phyloP scores from a whole-genome alignment of 139 green algal genomes.

The Coccomyxa sp. region DNA sequence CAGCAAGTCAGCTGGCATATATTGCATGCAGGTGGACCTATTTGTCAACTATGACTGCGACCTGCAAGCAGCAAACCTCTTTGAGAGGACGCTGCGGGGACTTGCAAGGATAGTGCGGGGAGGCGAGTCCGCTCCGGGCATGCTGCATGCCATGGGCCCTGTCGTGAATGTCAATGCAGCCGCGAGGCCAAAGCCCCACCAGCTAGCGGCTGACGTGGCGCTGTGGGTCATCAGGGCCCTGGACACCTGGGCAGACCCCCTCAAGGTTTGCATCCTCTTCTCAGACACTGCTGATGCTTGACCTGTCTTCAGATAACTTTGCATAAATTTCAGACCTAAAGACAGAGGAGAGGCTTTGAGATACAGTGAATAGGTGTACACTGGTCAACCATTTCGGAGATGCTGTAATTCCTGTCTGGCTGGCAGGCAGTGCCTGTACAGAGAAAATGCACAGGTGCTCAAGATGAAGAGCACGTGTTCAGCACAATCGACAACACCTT shows the following conservation, averaged over 20 bases:
- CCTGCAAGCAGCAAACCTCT: constrained; percentile 74
- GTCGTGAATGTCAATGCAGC: neutral
- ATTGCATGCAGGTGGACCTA: constrained; percentile 84
- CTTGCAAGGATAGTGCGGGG: neutral
- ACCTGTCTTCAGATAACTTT: too few species aligned
- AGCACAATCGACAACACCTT: too few species aligned
- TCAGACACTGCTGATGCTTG: too few species aligned
- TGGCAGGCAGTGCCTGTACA: too few species aligned
- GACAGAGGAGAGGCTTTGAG: too few species aligned
- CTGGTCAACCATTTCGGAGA: too few species aligned
- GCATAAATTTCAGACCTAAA: too few species aligned
- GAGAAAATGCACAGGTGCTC: too few species aligned
- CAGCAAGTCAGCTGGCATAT: too few species aligned
- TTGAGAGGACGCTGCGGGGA: constrained; percentile 57
- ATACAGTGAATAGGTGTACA: too few species aligned
- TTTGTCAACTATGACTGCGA: constrained; percentile 98
- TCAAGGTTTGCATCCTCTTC: constrained; percentile 29
- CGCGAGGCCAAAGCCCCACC: neutral
- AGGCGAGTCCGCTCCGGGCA: neutral
- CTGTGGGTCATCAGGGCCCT: constrained; percentile 56
- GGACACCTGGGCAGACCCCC: constrained; percentile 66
- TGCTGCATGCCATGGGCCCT: neutral
- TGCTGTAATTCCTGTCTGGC: too few species aligned
- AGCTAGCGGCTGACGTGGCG: constrained; percentile 14
- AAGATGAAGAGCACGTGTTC: too few species aligned